Conservation (phyloP, 2,329 filamentous ascomycete species). For the Penicillium sp. region DNA sequence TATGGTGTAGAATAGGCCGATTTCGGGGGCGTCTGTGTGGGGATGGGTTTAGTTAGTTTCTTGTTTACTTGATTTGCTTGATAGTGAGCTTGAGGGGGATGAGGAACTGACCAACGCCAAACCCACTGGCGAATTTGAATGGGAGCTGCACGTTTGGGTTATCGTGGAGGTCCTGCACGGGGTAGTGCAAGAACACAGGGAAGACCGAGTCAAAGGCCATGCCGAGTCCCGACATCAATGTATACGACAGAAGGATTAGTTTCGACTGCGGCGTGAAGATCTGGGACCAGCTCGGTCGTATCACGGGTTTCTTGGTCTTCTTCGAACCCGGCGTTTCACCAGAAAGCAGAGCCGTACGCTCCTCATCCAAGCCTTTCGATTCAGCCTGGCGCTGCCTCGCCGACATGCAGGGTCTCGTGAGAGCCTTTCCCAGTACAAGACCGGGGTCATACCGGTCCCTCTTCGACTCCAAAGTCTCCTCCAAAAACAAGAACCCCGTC, state of each 20-base stretch:
- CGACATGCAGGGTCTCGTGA: conserved; percentile 50
- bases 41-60: not conserved
- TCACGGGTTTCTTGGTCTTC: conserved; percentile 18
- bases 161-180: conserved; percentile 55
- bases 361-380: conserved; percentile 25
- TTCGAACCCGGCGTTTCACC: conserved; percentile 20
- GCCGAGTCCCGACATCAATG: conserved; percentile 76
- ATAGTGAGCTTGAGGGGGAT: not conserved
- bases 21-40: conserved; percentile 64
- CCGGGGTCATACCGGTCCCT: conserved; percentile 73
- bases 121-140: conserved; percentile 80
- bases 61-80: not conserved
- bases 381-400: conserved; percentile 20
- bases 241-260: conserved; percentile 76
- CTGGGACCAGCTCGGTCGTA: conserved; percentile 54
- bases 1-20: conserved; percentile 81
- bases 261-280: conserved; percentile 74
- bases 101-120: conserved; percentile 58
- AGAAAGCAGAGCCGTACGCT: conserved; percentile 36
- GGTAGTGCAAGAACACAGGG: conserved; percentile 84
- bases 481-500: conserved; percentile 75
- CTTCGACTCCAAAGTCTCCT: conserved; percentile 79
- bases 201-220: conserved; percentile 86
- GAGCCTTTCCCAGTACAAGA: conserved; percentile 67
- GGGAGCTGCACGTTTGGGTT: conserved; percentile 65